phyloP scores from a whole-genome alignment of 2,329 filamentous ascomycete species.

The Orbilia blumenaviensis region DNA sequence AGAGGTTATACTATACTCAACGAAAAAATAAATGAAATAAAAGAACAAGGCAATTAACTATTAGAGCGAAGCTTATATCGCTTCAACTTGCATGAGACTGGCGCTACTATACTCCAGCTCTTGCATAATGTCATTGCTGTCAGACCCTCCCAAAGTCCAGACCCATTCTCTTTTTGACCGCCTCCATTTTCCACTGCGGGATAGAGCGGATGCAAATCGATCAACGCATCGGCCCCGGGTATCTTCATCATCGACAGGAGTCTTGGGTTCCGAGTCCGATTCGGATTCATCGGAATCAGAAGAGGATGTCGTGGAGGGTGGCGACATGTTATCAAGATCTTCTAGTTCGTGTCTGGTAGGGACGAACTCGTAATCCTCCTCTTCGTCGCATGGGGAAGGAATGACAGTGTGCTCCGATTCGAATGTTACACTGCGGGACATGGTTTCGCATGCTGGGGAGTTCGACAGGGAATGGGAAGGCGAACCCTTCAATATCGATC shows the following conservation, averaged over 20 bases:
- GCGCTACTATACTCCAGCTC: constrained; percentile 52
- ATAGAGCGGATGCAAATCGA: constrained; percentile 43
- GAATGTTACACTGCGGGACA: constrained; percentile 44
- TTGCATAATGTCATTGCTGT: constrained; percentile 54
- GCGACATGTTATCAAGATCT: constrained; percentile 50
- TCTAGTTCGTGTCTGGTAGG: constrained; percentile 25
- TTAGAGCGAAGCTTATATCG: constrained; percentile 38
- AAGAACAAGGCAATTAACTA: constrained; percentile 26
- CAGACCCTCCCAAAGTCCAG: constrained; percentile 49
- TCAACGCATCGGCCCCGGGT: constrained; percentile 45
- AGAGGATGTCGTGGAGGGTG: constrained; percentile 49
- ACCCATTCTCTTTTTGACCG: constrained; percentile 52
- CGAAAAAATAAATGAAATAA: background rate
- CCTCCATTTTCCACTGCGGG: constrained; percentile 49
- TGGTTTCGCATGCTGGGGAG: constrained; percentile 36
- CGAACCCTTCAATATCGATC: constrained; percentile 53
- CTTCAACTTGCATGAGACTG: constrained; percentile 52
- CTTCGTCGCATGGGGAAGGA: constrained; percentile 25
- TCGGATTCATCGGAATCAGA: constrained; percentile 53
- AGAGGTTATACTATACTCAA: constrained; percentile 12
- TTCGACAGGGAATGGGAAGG: constrained; percentile 46
- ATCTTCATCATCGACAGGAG: constrained; percentile 49
- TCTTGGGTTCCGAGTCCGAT: constrained; percentile 51
- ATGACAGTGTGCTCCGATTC: constrained; percentile 46
- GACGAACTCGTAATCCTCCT: constrained; percentile 50